Conservation (phyloP, 169 alveolate genomes). For the Cryptosporidium meleagridis region DNA sequence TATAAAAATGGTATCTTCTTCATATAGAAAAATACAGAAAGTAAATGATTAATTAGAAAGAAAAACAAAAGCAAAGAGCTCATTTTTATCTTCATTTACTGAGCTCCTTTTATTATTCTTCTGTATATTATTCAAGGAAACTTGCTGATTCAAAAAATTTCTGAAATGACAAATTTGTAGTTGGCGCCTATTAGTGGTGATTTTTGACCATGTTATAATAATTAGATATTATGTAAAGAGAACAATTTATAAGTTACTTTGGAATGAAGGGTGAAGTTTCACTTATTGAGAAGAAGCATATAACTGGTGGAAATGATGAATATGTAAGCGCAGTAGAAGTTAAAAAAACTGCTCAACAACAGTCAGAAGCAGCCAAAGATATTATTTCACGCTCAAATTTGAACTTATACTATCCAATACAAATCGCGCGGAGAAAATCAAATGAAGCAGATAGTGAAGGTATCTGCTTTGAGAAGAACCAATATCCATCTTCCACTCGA, state of each 20-base stretch:
- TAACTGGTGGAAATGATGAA: slow-evolving; percentile 25
- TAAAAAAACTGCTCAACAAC: not conserved
- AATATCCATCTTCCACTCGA: not conserved
- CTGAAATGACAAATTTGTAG: slow-evolving; percentile 11
- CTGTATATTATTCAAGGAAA: not conserved
- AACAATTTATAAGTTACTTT: slow-evolving; percentile 18
- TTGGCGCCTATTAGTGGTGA: slow-evolving; percentile 69
- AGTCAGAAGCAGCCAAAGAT: slow-evolving; percentile 6
- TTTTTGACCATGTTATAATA: slow-evolving; percentile 11
- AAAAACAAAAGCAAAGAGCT: not conserved
- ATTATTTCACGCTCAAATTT: not conserved
- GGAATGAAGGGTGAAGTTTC: slow-evolving; percentile 46
- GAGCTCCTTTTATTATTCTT: not conserved
- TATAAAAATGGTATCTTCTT: slow-evolving; percentile 30
- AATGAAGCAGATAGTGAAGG: slow-evolving; percentile 17
- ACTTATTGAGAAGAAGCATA: not conserved
- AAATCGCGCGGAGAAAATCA: not conserved
- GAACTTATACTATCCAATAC: slow-evolving; percentile 5
- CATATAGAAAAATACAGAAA: not conserved
- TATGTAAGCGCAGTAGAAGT: not conserved
- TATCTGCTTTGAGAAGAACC: not conserved
- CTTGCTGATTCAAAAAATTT: not conserved
- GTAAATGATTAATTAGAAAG: not conserved
- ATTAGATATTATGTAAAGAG: slow-evolving; percentile 24
- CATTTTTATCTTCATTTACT: not conserved